Evolutionary conservation across 2,329 filamentous ascomycete genomes (phyloP), one percentile per base, ranked within the genome.

Genomic region (Botrytis fragariae): DNA sequence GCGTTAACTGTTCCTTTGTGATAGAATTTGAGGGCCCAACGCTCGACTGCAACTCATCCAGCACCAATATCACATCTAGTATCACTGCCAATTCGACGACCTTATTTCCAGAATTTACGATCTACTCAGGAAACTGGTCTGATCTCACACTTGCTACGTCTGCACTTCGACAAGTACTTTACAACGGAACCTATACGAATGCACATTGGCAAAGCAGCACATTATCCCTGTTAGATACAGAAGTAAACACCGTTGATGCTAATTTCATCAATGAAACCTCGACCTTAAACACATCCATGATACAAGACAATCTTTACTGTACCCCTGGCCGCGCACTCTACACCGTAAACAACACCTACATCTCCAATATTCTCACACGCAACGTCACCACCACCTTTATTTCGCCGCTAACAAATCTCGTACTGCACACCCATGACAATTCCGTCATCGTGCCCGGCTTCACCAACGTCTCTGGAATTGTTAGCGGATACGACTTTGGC

Each of bases 1-100:
- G 76, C 22, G 54, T 39, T 1, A 78, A 79, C 22, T 77, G 77
- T 68, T 74, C 74, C 2, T 79, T 76, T 37, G 45, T 42, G 10
- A 68, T 73, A 20, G 57, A 72, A 45, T 77, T 76, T 29, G 74
- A 78, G 74, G 77, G 73, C 0, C 75, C 74, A 37, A 74, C 65
- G 2, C 42, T 78, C 4, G 57, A 74, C 32, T 78, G 76, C 51
- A 74, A 72, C 29, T 71, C 35, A 29, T 44, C 48, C 18, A 69
- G 67, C 37, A 39, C 29, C 10, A 48, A 65, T 20, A 35, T 65
- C 6, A 39, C 45, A 22, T 20, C 22, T 29, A 67, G 64, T 25
- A 1, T 29, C 22, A 29, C 8, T 14, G 0, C 1, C 32, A 54
- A 54, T 14, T 1, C 3, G 45, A 29, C 64, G 9, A 39, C 16